These are phyloP conservation scores for Phyllosticta citribraziliensis DNA, from an alignment of 2,329 filamentous ascomycete species.

Conservation along the genomic window DNA sequence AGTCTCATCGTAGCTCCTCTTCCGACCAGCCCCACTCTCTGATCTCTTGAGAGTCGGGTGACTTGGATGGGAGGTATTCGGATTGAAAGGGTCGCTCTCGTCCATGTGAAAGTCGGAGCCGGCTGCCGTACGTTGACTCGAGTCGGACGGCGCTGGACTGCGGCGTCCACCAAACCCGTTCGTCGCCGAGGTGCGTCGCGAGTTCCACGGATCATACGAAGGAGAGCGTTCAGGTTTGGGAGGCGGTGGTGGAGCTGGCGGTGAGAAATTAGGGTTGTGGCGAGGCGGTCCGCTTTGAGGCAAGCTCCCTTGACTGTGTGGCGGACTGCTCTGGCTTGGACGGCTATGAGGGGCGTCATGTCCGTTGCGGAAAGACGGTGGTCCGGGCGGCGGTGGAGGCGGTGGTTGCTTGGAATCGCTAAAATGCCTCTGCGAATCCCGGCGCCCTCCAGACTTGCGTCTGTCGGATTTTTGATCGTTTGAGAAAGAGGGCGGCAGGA, in stretches of 20 bases:
- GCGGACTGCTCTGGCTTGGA: neutral
- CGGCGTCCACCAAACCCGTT: conserved; percentile 13
- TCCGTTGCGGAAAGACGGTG: neutral
- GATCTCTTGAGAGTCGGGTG: conserved; percentile 18
- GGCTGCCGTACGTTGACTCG: conserved; percentile 24
- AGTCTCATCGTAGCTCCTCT: conserved; percentile 28
- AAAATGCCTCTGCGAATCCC: neutral
- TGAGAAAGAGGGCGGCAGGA: neutral
- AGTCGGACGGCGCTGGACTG: conserved; percentile 25
- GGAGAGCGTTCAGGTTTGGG: conserved; percentile 15
- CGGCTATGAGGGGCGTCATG: neutral
- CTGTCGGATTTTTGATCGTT: neutral
- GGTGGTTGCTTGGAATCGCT: neutral
- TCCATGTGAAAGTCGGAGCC: conserved; percentile 26
- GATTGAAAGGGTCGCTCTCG: conserved; percentile 3
- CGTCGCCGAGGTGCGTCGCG: conserved; percentile 8
- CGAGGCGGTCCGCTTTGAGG: neutral
- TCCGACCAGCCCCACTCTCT: conserved; percentile 24
- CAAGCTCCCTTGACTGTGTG: neutral
- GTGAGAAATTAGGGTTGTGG: neutral
- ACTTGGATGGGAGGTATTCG: conserved; percentile 12
- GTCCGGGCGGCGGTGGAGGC: neutral
- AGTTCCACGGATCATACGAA: conserved; percentile 15
- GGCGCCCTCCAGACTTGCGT: neutral
- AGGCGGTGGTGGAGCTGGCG: conserved; percentile 13